Base-by-base conservation (phyloP, 2,329 filamentous ascomycete genomes). In the Neofusicoccum cordaticola region DNA sequence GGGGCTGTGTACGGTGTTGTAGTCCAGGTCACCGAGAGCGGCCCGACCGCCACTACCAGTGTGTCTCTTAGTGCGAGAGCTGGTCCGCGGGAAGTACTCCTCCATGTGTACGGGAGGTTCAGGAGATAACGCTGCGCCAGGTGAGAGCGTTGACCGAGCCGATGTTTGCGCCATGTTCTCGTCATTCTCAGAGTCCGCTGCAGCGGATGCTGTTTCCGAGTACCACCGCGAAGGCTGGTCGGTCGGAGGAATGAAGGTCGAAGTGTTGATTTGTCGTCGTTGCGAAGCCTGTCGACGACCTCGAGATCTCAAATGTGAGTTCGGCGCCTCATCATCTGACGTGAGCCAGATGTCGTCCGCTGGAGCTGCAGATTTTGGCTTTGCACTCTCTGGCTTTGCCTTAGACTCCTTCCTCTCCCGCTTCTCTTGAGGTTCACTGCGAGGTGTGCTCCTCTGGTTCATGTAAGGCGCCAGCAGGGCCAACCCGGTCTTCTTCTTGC, bases 391-490 rank as follows among this genome's bases (percentile, higher is more conserved):
- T 9, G 17, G 17, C 41, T 45, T 53, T 8, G 3, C 12, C 15
- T 39, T 17, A 8, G 13, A 12, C 3, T 45, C 41, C 11, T 31
- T 47, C 9, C 5, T 13, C 0, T 17, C 19, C n/a, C 17, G n/a
- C 7, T 56, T 39, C 4, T 27, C 4, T 27, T 19, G 42, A 47
- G 31, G 35, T 6, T 17, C 17, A 8, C 17, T 35, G 9, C 39
- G 34, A 15, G 62, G 42, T 2, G 52, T 50, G 17, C 22, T 48
- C 12, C 45, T 50, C 19, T 48, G 37, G 39, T 61, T 61, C 53
- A 65, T 65, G 47, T 65, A 65, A 22, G 63, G 63, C 8, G 63
- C 63, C 22, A 65, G 39, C 5, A 65, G 13, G 35, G 63, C 63
- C 15, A 65, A 17, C 3, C 63, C 63, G 4, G 52, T 37, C 27